Evolutionary conservation across 257 asterid genomes (phyloP), one percentile per base, ranked within the genome.

Genomic region (Rhazya stricta): DNA sequence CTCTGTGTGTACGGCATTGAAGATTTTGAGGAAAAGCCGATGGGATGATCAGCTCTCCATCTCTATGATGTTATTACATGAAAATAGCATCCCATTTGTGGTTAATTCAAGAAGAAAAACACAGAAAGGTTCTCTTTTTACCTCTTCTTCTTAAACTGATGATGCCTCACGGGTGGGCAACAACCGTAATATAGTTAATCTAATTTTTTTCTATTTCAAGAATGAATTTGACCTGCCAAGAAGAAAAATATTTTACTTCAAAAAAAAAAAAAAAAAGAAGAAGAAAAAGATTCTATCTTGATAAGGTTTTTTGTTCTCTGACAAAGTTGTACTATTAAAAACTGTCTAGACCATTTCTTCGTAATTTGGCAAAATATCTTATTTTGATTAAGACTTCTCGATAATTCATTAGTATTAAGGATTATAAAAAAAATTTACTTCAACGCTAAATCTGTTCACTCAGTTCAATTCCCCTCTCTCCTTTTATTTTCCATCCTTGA

Each of bases 241-340:
- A 66, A 21, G 27, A 51, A 51, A 51, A n/a, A n/a, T n/a, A n/a
- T n/a, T n/a, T n/a, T n/a, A n/a, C n/a, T n/a, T n/a, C n/a, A n/a
- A n/a, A n/a, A n/a, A n/a, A n/a, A n/a, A n/a, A n/a, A 50, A 7
- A 18, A 50, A 23, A 50, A 50, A 50, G n/a, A n/a, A n/a, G n/a
- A n/a, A n/a, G n/a, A n/a, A n/a, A 75, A 61, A 79, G 69, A 79
- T 69, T 79, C 79, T 41, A 23, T 50, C 46, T 39, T 71, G 73
- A 62, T 41, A 62, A 56, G 45, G 18, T 57, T 25, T 72, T 67
- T 66, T 71, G 54, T 60, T 34, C 29, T 25, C 69, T 50, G 21
- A 51, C 74, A 30, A 71, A 18, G 21, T 18, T 67, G n/a, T 16
- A 11, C 18, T 7, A 43, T 29, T 67, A 18, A 15, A 0, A 67